Percentiles rank a stretch among this genome's conserved stretches.
These are phyloP conservation scores for Hypoxylon rickii DNA, from an alignment of 495 filamentous ascomycete genomes.

Conservation along the genomic window DNA sequence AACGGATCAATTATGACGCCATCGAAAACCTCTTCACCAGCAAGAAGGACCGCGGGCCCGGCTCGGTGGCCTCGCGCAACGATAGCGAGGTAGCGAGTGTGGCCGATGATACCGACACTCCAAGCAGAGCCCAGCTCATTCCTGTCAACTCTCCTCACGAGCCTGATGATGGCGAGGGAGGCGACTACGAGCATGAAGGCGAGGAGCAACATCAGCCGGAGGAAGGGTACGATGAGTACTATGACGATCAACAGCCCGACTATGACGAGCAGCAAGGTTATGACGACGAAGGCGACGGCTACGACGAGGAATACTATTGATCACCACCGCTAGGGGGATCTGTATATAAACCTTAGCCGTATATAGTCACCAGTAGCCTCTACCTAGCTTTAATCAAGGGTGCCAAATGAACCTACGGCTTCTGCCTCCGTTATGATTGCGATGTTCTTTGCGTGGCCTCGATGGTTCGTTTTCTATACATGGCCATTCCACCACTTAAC, in stretches of 20 bases:
- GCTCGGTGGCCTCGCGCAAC: constrained; percentile 38
- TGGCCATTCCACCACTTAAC: too few relatives aligned
- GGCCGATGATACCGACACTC: constrained; percentile 12
- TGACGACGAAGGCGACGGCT: constrained; percentile 39
- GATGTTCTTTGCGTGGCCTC: too few relatives aligned
- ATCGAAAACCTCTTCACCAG: constrained; percentile 60
- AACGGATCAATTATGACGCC: constrained; percentile 81
- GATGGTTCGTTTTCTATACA: too few relatives aligned
- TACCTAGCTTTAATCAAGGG: too few relatives aligned
- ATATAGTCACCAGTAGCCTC: too few relatives aligned
- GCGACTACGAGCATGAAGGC: constrained; percentile 8
- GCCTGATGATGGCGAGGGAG: constrained; percentile 21
- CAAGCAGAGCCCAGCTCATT: neutral
- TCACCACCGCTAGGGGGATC: too few relatives aligned
- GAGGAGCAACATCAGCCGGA: constrained; percentile 33
- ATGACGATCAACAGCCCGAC: constrained; percentile 22
- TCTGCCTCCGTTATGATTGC: too few relatives aligned
- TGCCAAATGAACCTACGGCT: too few relatives aligned
- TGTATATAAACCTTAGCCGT: too few relatives aligned
- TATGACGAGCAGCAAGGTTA: constrained; percentile 26
- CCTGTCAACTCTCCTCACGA: neutral
- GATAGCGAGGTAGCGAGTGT: constrained; percentile 32
- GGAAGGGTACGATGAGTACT: constrained; percentile 34
- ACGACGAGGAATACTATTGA: constrained; percentile 31
- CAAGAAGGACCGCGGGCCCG: constrained; percentile 43